phyloP scores from a whole-genome alignment of 2,329 filamentous ascomycete genomes.

The Tolypocladium pustulatum region DNA sequence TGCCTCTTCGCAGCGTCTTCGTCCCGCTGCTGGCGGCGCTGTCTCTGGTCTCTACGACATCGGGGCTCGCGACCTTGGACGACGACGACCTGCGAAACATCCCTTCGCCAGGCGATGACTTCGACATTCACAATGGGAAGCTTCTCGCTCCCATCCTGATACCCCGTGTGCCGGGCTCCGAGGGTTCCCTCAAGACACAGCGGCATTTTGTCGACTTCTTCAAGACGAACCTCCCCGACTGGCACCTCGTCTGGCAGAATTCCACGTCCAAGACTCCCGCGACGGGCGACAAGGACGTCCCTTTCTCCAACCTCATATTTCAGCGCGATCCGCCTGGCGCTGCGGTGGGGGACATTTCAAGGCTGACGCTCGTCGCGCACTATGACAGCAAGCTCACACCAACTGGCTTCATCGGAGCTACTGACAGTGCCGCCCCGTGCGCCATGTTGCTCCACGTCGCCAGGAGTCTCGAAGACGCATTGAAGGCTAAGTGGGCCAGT shows the following conservation, averaged over 20 bases:
- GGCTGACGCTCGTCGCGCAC: constrained; percentile 83
- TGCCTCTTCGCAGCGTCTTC: not conserved
- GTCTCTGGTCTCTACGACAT: constrained; percentile 12
- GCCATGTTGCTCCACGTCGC: constrained; percentile 87
- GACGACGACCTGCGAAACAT: constrained; percentile 64
- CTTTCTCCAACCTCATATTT: constrained; percentile 81
- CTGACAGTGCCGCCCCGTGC: constrained; percentile 87
- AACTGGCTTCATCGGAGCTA: constrained; percentile 83
- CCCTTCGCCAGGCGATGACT: constrained; percentile 61
- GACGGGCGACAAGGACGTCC: constrained; percentile 58
- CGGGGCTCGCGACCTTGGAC: constrained; percentile 47
- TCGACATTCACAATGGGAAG: constrained; percentile 65
- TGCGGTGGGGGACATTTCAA: constrained; percentile 59
- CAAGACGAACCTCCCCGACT: constrained; percentile 58
- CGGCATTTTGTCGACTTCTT: constrained; percentile 83
- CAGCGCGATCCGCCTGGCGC: constrained; percentile 82
- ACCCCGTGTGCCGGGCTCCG: constrained; percentile 79
- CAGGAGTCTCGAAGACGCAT: constrained; percentile 64
- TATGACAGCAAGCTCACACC: constrained; percentile 81
- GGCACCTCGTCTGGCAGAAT: constrained; percentile 79
- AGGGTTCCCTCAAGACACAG: constrained; percentile 61
- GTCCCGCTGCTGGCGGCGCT: constrained; percentile 1
- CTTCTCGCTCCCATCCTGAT: constrained; percentile 80
- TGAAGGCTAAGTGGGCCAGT: constrained; percentile 72
- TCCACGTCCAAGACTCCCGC: constrained; percentile 76